These are phyloP conservation scores for Prorocentrum cordatum DNA, from an alignment of 169 alveolate genomes.

Conservation along the genomic window DNA sequence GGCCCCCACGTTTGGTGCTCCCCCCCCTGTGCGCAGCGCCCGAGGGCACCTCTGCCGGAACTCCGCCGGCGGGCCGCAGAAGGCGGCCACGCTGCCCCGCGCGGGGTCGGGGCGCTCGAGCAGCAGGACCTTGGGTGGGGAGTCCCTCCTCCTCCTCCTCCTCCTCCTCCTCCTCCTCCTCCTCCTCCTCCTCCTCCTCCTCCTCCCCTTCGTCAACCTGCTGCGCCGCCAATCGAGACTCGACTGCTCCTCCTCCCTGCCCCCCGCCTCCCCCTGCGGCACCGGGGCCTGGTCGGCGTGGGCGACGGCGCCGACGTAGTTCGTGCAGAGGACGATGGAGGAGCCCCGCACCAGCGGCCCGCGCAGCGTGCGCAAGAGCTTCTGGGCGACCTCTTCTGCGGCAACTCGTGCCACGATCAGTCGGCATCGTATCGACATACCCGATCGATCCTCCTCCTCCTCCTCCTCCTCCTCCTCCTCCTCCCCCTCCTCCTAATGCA, in stretches of 20 bases:
- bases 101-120: neutral
- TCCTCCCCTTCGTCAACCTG: neutral
- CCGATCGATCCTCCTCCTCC: no score
- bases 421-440: no score
- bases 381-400: no score
- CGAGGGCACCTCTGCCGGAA: slow-evolving; percentile 8
- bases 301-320: neutral
- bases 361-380: slow-evolving; percentile 7
- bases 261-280: neutral
- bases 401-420: no score
- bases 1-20: no score
- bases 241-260: neutral
- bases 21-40: neutral
- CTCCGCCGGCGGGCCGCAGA: neutral
- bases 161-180: neutral
- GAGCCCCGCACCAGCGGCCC: neutral
- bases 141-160: neutral
- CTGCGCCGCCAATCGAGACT: no score
- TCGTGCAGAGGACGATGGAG: slow-evolving; percentile 25
- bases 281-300: slow-evolving; percentile 15
- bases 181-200: neutral
- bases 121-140: neutral
- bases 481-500: no score
- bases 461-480: no score
- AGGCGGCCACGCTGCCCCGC: neutral